These are phyloP conservation scores for Gracilaria caudata DNA, from an alignment of 23 red algal genomes.

Conservation along the genomic window DNA sequence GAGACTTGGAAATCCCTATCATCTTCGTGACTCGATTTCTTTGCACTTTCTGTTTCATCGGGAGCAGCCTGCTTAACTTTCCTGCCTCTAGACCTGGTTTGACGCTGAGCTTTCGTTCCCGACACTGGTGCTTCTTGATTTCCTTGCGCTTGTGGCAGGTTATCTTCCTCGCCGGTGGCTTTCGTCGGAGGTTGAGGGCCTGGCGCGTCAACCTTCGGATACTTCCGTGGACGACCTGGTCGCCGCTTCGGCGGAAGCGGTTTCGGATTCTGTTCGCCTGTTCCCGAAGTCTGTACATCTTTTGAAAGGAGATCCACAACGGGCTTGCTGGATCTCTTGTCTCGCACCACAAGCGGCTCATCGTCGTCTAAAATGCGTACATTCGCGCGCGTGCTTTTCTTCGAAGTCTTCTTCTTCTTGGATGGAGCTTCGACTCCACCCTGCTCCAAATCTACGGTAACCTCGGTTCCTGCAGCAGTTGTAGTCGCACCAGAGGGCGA, in stretches of 20 bases:
- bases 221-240: conserved; percentile 5
- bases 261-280: background rate
- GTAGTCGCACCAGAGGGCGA: background rate
- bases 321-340: background rate
- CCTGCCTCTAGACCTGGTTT: background rate
- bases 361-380: background rate
- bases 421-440: background rate
- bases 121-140: background rate
- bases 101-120: background rate
- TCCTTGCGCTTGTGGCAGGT: background rate
- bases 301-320: background rate
- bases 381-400: background rate
- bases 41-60: background rate
- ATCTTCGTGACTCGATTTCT: background rate
- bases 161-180: background rate
- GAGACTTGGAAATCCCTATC: background rate
- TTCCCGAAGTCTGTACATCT: background rate
- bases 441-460: background rate
- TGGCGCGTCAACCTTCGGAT: background rate
- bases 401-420: conserved; percentile 5
- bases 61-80: background rate
- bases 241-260: background rate
- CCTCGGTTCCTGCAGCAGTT: background rate
- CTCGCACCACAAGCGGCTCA: conserved; percentile 4
- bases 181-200: background rate